phyloP scores from a whole-genome alignment of 2,329 filamentous ascomycete species.

The Trichoderma gracile region DNA sequence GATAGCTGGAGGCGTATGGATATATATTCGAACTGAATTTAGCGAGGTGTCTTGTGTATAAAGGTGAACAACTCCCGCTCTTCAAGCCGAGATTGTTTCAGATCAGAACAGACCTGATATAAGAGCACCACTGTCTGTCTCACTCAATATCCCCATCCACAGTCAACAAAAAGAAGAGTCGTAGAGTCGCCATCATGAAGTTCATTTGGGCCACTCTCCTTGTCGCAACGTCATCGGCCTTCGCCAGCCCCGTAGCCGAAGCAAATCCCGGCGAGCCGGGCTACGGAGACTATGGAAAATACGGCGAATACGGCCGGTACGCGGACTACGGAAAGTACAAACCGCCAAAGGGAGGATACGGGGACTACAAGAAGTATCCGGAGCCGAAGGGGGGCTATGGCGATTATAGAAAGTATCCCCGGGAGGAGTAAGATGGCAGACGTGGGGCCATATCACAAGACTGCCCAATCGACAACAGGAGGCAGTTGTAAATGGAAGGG shows the following conservation, averaged over 20 bases:
- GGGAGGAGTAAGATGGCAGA: background rate
- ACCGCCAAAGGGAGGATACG: constrained; percentile 14
- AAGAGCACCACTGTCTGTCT: background rate
- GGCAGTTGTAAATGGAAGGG: no score
- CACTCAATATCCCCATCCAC: background rate
- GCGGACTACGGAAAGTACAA: constrained; percentile 18
- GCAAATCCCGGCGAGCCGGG: constrained; percentile 19
- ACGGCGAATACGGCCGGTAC: constrained; percentile 14
- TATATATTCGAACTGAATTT: no score
- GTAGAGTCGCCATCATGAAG: constrained; percentile 35
- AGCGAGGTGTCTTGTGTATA: background rate
- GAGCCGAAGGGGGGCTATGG: constrained; percentile 15
- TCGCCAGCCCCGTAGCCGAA: constrained; percentile 34
- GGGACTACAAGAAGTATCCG: background rate
- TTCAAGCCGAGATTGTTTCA: background rate
- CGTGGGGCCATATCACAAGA: background rate
- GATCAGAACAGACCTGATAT: background rate
- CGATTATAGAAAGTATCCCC: constrained; percentile 14
- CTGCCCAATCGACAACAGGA: background rate
- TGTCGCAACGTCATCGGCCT: constrained; percentile 31
- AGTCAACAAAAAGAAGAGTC: background rate
- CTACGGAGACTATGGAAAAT: constrained; percentile 23
- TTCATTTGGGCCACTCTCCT: constrained; percentile 33
- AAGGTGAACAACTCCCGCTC: background rate
- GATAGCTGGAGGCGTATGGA: background rate